phyloP scores from a whole-genome alignment of 2,329 filamentous ascomycete genomes.

The Ophiostoma montium region DNA sequence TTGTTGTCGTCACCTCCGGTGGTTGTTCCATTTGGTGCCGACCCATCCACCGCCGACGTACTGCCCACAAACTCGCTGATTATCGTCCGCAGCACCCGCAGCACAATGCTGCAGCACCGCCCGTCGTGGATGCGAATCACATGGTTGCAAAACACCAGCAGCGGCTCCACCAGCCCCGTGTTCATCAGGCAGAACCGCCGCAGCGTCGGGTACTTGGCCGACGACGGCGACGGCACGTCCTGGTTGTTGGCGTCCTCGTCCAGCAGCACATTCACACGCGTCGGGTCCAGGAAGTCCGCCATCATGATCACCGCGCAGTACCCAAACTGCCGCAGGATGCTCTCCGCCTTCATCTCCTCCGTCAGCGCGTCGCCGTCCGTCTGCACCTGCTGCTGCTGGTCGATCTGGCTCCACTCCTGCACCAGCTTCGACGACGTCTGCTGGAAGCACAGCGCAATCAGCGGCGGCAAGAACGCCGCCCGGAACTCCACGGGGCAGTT shows the following conservation, averaged over 20 bases:
- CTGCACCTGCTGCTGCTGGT: conserved; percentile 44
- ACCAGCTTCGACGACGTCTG: conserved; percentile 82
- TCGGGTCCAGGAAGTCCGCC: conserved; percentile 72
- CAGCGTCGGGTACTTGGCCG: conserved; percentile 41
- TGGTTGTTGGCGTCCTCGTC: neutral
- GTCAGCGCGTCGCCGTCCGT: conserved; percentile 65
- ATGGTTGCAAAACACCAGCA: conserved; percentile 85
- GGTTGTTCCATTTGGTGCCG: no score
- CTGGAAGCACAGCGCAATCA: conserved; percentile 67
- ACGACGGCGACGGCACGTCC: neutral
- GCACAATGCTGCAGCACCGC: conserved; percentile 71
- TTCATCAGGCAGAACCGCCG: conserved; percentile 72
- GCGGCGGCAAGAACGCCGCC: conserved; percentile 67
- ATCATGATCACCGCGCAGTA: conserved; percentile 88
- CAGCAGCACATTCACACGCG: conserved; percentile 37
- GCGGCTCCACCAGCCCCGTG: conserved; percentile 65
- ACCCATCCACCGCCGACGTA: conserved; percentile 1
- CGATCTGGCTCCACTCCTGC: conserved; percentile 71
- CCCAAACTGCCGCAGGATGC: conserved; percentile 82
- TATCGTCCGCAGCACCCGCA: conserved; percentile 74
- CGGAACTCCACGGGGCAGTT: conserved; percentile 74
- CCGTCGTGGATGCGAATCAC: conserved; percentile 82
- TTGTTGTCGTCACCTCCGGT: no score
- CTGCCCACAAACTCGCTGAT: conserved; percentile 59
- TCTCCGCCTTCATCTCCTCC: conserved; percentile 97